These are phyloP conservation scores for Citrullus mucosospermus DNA, from an alignment of 306 rosid genomes.

Conservation along the genomic window DNA sequence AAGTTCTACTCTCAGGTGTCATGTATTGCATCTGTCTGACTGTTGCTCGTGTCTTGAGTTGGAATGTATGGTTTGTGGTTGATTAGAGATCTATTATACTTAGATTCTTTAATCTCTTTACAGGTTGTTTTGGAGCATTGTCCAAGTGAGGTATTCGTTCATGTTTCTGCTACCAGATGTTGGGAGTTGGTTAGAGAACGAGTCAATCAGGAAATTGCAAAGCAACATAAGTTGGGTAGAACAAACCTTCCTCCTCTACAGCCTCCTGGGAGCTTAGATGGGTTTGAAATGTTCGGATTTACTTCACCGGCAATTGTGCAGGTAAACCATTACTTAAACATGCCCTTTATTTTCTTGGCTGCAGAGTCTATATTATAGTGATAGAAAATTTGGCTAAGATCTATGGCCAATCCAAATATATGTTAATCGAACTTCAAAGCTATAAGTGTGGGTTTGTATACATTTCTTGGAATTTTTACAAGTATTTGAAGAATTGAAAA, in stretches of 20 bases:
- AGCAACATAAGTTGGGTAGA: conserved; percentile 73
- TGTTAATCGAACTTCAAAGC: not conserved
- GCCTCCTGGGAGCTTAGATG: conserved; percentile 98
- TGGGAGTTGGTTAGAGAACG: conserved; percentile 94
- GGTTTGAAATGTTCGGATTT: conserved; percentile 96
- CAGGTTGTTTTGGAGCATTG: conserved; percentile 79
- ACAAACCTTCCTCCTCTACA: conserved; percentile 83
- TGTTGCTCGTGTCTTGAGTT: not conserved
- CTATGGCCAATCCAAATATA: not conserved
- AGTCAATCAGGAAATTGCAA: conserved; percentile 84
- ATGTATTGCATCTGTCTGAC: not conserved
- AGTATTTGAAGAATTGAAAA: not conserved
- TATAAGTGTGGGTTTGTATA: not conserved
- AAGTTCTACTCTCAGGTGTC: not conserved
- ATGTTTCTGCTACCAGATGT: conserved; percentile 59
- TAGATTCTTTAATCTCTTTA: not conserved
- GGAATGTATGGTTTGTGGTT: not conserved
- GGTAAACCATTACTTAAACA: conserved; percentile 30
- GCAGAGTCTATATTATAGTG: not conserved
- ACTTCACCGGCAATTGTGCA: conserved; percentile 92
- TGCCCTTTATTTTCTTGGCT: not conserved
- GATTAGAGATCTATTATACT: not conserved
- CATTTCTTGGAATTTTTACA: not conserved
- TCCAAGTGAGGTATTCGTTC: conserved; percentile 71
- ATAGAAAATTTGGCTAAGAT: not conserved